Evolutionary conservation across 106 monocot genomes (phyloP).

Genomic region (Dioscorea zingiberensis): DNA sequence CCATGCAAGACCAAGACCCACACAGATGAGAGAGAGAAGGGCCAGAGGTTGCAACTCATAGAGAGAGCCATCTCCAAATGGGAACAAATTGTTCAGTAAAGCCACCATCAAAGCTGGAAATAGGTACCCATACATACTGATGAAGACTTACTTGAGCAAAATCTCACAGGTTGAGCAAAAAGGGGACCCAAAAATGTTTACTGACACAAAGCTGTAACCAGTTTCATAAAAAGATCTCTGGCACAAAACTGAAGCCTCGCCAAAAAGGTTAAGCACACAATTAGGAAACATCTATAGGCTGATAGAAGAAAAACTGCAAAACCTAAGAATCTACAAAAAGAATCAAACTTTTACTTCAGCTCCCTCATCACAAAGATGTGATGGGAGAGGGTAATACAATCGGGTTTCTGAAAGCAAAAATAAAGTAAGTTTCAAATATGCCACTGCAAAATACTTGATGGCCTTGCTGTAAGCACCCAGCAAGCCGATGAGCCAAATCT

Average conservation of each 20-base stretch:
- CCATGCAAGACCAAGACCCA: no score
- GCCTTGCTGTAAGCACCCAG: not conserved
- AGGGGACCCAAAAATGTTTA: not conserved
- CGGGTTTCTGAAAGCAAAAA: not conserved
- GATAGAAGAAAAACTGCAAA: slow-evolving; percentile 6
- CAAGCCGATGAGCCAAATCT: not conserved
- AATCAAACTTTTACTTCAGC: slow-evolving; percentile 16
- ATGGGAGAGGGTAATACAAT: not conserved
- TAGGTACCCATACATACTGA: no score
- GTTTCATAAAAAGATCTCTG: not conserved
- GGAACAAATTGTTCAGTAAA: no score
- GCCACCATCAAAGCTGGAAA: no score
- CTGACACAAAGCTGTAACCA: not conserved
- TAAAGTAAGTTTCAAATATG: not conserved
- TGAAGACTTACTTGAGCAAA: no score
- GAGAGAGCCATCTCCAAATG: no score
- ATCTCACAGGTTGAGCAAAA: no score
- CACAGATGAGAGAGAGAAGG: no score
- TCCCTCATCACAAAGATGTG: not conserved
- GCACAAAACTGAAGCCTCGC: slow-evolving; percentile 9
- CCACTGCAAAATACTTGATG: not conserved
- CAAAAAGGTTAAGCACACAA: slow-evolving; percentile 14
- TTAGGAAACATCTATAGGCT: slow-evolving; percentile 8
- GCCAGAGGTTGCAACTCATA: no score
- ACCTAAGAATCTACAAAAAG: slow-evolving; percentile 1